These are phyloP conservation scores for Starmera amethionina DNA, from an alignment of 805 yeast genomes.

Conservation along the genomic window DNA sequence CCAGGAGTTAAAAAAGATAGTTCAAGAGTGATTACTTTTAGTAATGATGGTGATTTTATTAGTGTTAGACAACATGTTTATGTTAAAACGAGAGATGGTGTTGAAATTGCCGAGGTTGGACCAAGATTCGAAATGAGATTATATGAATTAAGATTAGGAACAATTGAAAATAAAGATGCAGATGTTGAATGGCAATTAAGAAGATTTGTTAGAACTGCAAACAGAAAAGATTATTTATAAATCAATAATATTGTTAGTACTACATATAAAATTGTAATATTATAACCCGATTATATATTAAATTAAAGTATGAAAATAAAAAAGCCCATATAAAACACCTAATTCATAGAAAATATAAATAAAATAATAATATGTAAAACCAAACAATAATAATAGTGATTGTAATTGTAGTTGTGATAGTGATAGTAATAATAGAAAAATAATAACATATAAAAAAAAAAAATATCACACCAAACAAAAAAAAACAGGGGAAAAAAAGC, in stretches of 20 bases:
- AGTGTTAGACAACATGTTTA: slow-evolving; percentile 93
- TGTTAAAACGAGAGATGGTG: slow-evolving; percentile 79
- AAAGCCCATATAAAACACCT: not conserved
- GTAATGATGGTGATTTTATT: slow-evolving; percentile 84
- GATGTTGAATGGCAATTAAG: slow-evolving; percentile 96
- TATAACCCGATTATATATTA: not conserved
- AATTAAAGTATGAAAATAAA: not conserved
- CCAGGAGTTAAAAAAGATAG: slow-evolving; percentile 92
- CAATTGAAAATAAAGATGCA: slow-evolving; percentile 90
- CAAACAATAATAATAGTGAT: not conserved
- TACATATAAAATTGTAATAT: not conserved
- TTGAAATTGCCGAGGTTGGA: slow-evolving; percentile 92
- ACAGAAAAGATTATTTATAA: slow-evolving; percentile 75
- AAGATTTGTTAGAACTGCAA: slow-evolving; percentile 91
- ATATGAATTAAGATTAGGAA: slow-evolving; percentile 81
- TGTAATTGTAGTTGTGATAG: not conserved
- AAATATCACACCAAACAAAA: too few species aligned
- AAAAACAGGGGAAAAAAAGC: too few species aligned
- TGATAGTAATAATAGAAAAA: too few species aligned
- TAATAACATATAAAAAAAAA: too few species aligned
- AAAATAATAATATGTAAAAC: not conserved
- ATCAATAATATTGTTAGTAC: too few species aligned
- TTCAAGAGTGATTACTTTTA: slow-evolving; percentile 87
- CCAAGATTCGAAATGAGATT: slow-evolving; percentile 98
- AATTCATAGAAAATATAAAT: not conserved